Evolutionary conservation across 2,329 filamentous ascomycete genomes (phyloP).

Genomic region (Aspergillus sp.): DNA sequence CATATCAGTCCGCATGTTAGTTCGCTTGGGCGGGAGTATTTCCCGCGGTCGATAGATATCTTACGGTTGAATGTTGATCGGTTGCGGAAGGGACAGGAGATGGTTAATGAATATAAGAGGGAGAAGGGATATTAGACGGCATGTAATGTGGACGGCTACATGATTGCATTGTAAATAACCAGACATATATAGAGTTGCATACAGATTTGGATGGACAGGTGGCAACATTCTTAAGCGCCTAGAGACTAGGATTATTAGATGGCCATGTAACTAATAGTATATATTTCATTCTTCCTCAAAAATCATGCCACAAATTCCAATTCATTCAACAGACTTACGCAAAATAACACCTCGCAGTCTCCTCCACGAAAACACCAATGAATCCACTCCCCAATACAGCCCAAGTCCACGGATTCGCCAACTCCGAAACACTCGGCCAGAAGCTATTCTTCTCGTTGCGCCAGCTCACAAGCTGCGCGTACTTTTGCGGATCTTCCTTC

Average conservation of each 20-base stretch:
- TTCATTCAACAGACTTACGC: background rate
- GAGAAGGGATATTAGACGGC: slow-evolving; percentile 54
- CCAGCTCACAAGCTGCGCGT: slow-evolving; percentile 50
- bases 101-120: slow-evolving; percentile 60
- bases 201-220: too few relatives aligned
- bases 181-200: too few relatives aligned
- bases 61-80: slow-evolving; percentile 54
- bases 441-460: slow-evolving; percentile 54
- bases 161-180: too few relatives aligned
- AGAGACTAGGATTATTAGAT: too few relatives aligned
- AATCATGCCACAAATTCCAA: background rate
- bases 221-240: too few relatives aligned
- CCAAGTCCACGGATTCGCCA: slow-evolving; percentile 55
- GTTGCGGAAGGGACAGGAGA: slow-evolving; percentile 46
- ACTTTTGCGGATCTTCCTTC: slow-evolving; percentile 47
- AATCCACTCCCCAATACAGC: slow-evolving; percentile 48
- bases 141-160: too few relatives aligned
- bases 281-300: too few relatives aligned
- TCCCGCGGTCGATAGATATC: slow-evolving; percentile 54
- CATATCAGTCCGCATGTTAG: slow-evolving; percentile 66
- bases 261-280: too few relatives aligned
- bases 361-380: slow-evolving; percentile 46
- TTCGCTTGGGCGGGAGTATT: slow-evolving; percentile 51
- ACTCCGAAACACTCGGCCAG: slow-evolving; percentile 50
- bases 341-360: slow-evolving; percentile 13